phyloP scores from a whole-genome alignment of 345 rosid genomes.

The Melastoma malabathricum region DNA sequence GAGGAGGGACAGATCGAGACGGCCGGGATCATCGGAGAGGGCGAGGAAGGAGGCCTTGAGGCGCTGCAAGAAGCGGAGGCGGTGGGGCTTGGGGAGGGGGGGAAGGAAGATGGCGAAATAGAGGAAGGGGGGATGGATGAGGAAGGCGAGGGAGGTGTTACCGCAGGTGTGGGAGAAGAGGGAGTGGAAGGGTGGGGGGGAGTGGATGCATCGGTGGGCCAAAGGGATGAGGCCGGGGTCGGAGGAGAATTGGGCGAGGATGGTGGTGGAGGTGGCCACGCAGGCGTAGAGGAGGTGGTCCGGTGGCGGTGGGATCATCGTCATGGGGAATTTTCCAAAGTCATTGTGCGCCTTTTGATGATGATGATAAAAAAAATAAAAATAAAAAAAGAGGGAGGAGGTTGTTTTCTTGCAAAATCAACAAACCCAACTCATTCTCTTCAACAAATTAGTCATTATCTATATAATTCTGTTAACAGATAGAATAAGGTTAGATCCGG shows the following conservation, averaged over 20 bases:
- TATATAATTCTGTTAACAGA: too few relatives aligned
- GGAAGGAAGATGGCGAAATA: slow-evolving; percentile 46
- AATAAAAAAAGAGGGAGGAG: too few relatives aligned
- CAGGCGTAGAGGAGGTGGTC: slow-evolving; percentile 47
- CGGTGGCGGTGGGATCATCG: slow-evolving; percentile 51
- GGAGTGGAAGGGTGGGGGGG: slow-evolving; percentile 60
- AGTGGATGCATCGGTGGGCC: slow-evolving; percentile 47
- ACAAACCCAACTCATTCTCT: not conserved
- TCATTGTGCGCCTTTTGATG: too few relatives aligned
- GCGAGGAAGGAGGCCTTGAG: slow-evolving; percentile 29
- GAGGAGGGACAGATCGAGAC: too few relatives aligned
- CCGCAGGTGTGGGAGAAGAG: slow-evolving; percentile 53
- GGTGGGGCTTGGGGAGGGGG: slow-evolving; percentile 28
- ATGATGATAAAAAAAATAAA: too few relatives aligned
- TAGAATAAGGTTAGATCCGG: too few relatives aligned
- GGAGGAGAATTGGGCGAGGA: slow-evolving; percentile 50
- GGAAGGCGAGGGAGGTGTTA: slow-evolving; percentile 40
- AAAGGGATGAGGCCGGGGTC: slow-evolving; percentile 40
- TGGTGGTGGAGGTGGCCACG: slow-evolving; percentile 39
- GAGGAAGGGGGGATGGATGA: slow-evolving; percentile 37
- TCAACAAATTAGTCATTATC: too few relatives aligned
- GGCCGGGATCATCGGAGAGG: too few relatives aligned
- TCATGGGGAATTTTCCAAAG: too few relatives aligned
- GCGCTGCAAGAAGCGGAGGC: slow-evolving; percentile 40
- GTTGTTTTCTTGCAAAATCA: not conserved